Evolutionary conservation across 208 protist species (phyloP), one percentile per base, ranked within the genome.

Genomic region (Sergeia podlipaevii): DNA sequence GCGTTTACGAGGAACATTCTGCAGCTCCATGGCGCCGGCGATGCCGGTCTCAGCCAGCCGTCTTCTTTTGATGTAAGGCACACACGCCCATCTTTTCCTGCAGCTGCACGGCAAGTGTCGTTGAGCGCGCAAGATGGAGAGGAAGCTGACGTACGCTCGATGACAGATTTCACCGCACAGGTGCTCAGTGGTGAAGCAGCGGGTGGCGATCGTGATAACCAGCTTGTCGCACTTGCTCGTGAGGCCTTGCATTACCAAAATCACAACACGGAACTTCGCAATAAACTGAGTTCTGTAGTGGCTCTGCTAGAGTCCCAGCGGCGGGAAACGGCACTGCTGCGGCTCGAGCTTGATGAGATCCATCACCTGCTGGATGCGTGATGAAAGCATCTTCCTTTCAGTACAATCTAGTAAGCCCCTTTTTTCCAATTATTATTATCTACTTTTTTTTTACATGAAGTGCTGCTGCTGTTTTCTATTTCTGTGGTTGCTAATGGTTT

Each of bases 201-300:
- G 38, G 3, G n/a, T n/a, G n/a, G n/a, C n/a, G 36, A 66, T 17
- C 50, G 61, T 26, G 67, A 80, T 38, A 60, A 77, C 30, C 75
- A 80, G 49, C 33, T 87, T 34, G 30, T 76, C 7, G 34, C 60
- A 15, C 62, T 93, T n/a, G 74, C 85, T 3, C 51, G 65, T 8
- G 74, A 86, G 44, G 74, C 79, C 23, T 43, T 93, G 36, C 62
- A 64, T n/a, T 85, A 90, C 44, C 81, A 86, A 41, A 56, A 53
- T 15, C 51, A 54, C 4, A 90, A 88, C 51, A 53, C 70, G 17
- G 73, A 86, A 29, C 61, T 93, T 36, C 75, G 77, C 2, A 66
- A 72, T 8, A 55, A 82, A 30, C 65, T 93, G 23, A 71, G 77
- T 0, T 34, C 77, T 6, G 61, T 82, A 18, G 60, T 77, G 27